Evolutionary conservation across 768 basidiomycete genomes (phyloP).

Genomic region (Lactarius akahatsu): DNA sequence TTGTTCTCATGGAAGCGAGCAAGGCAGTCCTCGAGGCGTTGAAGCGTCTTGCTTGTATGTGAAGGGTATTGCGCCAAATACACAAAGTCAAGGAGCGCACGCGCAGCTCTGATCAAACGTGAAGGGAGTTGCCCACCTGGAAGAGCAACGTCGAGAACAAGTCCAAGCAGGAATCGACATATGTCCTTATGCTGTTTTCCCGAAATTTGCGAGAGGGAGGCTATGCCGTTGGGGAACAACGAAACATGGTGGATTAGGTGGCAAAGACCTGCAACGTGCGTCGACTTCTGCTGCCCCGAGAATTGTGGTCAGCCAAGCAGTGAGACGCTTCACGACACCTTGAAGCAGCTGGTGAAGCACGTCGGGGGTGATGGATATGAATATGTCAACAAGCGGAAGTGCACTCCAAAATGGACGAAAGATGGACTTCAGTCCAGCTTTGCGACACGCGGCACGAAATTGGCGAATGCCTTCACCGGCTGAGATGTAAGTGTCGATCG

Average conservation of each 20-base stretch:
- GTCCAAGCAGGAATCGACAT: not conserved
- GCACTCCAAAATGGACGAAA: constrained; percentile 26
- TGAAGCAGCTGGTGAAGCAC: too few species aligned
- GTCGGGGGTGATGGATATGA: too few species aligned
- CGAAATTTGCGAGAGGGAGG: constrained; percentile 25
- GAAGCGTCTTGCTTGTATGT: too few species aligned
- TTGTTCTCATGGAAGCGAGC: too few species aligned
- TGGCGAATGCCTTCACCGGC: not conserved
- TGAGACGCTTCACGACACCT: too few species aligned
- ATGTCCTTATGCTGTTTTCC: constrained; percentile 34
- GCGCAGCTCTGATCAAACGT: not conserved
- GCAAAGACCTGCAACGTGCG: constrained; percentile 27
- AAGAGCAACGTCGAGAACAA: not conserved
- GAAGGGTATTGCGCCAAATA: constrained; percentile 9
- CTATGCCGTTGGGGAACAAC: constrained; percentile 32
- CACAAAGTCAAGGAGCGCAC: constrained; percentile 30
- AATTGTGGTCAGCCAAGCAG: too few species aligned
- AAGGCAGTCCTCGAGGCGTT: too few species aligned
- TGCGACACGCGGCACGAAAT: too few species aligned
- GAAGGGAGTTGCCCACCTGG: not conserved
- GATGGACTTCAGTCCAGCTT: too few species aligned
- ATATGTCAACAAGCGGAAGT: too few species aligned
- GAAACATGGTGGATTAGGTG: constrained; percentile 31
- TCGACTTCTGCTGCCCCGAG: constrained; percentile 30
- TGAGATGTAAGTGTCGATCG: not conserved